Evolutionary conservation across 1,139 yeast species (phyloP), one percentile per base, ranked within the genome.

Genomic region (Pichia sp.): DNA sequence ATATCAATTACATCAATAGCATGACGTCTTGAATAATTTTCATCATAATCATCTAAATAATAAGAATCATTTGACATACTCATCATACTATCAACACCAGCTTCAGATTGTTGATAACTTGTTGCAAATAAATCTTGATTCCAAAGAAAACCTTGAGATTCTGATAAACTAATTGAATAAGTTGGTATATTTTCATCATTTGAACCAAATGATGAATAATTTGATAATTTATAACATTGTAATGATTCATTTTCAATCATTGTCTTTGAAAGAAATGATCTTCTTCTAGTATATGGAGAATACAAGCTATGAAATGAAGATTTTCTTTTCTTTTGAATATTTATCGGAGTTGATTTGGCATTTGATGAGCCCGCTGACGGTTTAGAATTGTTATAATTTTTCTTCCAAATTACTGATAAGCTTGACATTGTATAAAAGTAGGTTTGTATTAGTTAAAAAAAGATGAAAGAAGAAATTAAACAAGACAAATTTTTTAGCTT

Each of bases 111-210:
- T 53, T 78, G 84, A 57, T 76, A 78, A 8, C 80, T 76, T 8
- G 81, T 71, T 9, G 85, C 87, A 68, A 82, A 82, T 47, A 82
- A 65, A 55, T 81, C 87, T 55, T 81, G 87, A 61, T 83, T 83
- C 73, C 86, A 83, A 22, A 77, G 65, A 56, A 82, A 83, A 6
- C 92, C 92, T 59, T 83, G 90, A 40, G 81, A 71, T 57, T 82
- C 87, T 41, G 72, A 73, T 32, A 83, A 65, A 31, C 78, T 73
- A 39, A 73, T 69, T 16, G 64, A 59, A 41, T 50, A 62, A 5
- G 61, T 53, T 4, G 65, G 65, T 4, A 61, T 52, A 20, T 57
- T 47, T 39, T 64, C 61, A 6, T 67, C 53, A 24, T 63, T 48
- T 10, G 31, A 11, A n/a, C 24, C 34, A 29, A 16, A 32, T 10